Base-by-base conservation (phyloP, 805 yeast species). In the Candida golubevii region DNA sequence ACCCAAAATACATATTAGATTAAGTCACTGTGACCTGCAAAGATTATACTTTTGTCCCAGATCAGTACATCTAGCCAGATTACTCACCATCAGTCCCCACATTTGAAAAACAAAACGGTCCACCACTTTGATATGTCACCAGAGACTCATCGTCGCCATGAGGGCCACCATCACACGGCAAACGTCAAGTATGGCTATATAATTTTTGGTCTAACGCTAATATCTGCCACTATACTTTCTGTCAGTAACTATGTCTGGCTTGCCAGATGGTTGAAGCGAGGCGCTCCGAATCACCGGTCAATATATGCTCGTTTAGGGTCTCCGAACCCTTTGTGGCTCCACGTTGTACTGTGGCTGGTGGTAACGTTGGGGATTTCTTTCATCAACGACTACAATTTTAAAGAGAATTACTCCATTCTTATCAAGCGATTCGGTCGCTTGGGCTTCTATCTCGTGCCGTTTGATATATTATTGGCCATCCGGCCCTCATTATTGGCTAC, bases 171-270 rank as follows among this genome's bases (percentile, higher is more conserved):
- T 33, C 89, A 84, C 56, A 70, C 52, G 44, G 75, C 75, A 35
- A 84, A 84, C 56, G 54, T 81, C 37, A 74, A 75, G 39, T 84
- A 78, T 55, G 93, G 91, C 0, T 78, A 79, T 53, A 53, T 73
- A 10, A 59, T 80, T 0, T 58, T 83, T 7, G 54, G 65, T 1
- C 43, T 78, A 4, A 65, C 81, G 1, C 38, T 72, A 0, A 36
- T 67, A 0, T 78, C 79, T 47, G 45, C 78, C 0, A 26, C 60
- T 0, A 55, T 61, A 23, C 54, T 78, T 10, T 59, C 59, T n/a
- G 37, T 62, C 1, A 49, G 71, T 11, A 58, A 73, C 33, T 55
- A 55, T 31, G 47, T 61, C 9, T 66, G 71, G 47, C 50, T 62
- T 26, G 53, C 50, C 31, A 56, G 59, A 28, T 73, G 79, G 78